A percentile compares a stretch with the other conserved stretches of the same genome.
Evolutionary conservation across 768 basidiomycete genomes (phyloP).

Genomic region (Boletus pseudo-olivaceus): DNA sequence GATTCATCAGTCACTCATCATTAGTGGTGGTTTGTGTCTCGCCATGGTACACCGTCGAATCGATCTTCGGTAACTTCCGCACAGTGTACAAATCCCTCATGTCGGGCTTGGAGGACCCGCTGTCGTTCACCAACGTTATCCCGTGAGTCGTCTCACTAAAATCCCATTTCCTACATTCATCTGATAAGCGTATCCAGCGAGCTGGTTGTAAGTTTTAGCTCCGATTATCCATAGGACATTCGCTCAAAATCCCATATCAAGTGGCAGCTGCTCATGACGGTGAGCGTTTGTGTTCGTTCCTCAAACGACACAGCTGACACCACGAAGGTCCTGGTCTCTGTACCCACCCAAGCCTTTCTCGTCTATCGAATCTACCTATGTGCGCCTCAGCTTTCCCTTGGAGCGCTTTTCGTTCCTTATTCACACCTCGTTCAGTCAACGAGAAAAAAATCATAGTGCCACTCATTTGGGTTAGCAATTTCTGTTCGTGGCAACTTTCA

Average conservation of each 20-base stretch:
- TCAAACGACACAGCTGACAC: too few species aligned
- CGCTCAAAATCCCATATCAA: too few species aligned
- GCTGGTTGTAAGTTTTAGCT: neutral
- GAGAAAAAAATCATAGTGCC: neutral
- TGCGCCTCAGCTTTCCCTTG: neutral
- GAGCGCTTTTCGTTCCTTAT: neutral
- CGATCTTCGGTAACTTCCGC: too few species aligned
- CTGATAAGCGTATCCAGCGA: neutral
- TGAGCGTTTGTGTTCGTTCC: too few species aligned
- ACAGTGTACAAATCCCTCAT: constrained; percentile 1
- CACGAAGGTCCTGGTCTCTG: too few species aligned
- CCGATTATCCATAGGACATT: too few species aligned
- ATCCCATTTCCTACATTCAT: neutral
- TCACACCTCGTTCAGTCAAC: neutral
- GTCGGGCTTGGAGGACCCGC: neutral
- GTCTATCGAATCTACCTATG: neutral
- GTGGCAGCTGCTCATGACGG: too few species aligned
- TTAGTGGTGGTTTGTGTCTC: constrained; percentile 1
- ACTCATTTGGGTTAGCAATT: neutral
- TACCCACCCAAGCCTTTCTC: too few species aligned
- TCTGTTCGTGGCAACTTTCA: neutral
- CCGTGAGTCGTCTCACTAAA: neutral
- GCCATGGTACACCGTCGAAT: too few species aligned
- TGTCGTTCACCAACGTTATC: neutral
- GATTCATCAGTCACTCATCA: neutral